A percentile compares a stretch with the other conserved stretches of the same genome.
These are phyloP conservation scores for Aureobasidium sp. DNA, from an alignment of 2,329 filamentous ascomycete genomes.

Conservation along the genomic window DNA sequence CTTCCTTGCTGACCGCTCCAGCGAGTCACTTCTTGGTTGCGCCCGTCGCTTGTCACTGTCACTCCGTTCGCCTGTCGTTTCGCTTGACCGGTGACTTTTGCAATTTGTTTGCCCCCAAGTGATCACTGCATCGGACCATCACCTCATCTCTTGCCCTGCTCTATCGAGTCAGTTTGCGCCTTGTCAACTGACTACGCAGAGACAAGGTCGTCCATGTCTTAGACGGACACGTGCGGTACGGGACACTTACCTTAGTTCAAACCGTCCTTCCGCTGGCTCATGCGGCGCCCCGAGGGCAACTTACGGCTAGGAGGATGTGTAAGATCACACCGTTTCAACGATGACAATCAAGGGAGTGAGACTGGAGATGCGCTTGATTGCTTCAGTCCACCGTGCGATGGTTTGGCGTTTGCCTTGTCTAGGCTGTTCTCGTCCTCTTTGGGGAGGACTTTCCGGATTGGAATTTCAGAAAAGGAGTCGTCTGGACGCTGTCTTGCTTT, in stretches of 20 bases:
- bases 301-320: conserved; percentile 1
- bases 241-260: conserved; percentile 12
- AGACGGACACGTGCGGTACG: conserved; percentile 10
- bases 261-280: conserved; percentile 10
- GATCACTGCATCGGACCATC: neutral
- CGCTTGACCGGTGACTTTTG: conserved; percentile 6
- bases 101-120: neutral
- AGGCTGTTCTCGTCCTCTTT: neutral
- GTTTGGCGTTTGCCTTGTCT: neutral
- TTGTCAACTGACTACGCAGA: neutral
- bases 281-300: conserved; percentile 5
- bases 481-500: conserved; percentile 9
- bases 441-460: neutral
- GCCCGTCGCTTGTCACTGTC: conserved; percentile 3
- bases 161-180: conserved; percentile 8
- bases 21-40: neutral
- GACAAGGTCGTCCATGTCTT: conserved; percentile 1
- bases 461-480: neutral
- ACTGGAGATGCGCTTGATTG: neutral
- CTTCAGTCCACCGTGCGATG: neutral
- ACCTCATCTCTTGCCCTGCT: neutral
- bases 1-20: conserved; percentile 9
- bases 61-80: neutral
- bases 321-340: conserved; percentile 7
- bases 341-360: neutral